Conservation (phyloP, 164 flowering plant species). For the Vitis vinifera region DNA sequence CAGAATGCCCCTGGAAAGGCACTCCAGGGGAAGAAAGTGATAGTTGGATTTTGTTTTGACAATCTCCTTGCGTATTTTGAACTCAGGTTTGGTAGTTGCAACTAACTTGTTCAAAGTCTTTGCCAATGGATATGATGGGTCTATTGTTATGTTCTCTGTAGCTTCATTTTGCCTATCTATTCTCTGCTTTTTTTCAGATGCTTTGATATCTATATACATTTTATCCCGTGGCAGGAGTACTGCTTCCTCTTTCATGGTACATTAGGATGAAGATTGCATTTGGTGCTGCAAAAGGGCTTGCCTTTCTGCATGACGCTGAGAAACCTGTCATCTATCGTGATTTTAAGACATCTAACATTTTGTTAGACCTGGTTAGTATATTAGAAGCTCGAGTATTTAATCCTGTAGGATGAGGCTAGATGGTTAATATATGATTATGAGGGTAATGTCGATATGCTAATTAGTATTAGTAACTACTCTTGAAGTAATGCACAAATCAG, state of each 20-base stretch:
- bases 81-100: too few relatives aligned
- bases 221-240: slow-evolving; percentile 54
- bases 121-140: not conserved
- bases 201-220: not conserved
- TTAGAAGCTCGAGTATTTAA: not conserved
- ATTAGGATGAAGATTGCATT: slow-evolving; percentile 78
- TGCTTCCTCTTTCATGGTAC: slow-evolving; percentile 82
- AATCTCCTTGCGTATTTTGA: too few relatives aligned
- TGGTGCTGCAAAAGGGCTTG: slow-evolving; percentile 97
- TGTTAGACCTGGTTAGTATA: slow-evolving; percentile 68
- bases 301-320: slow-evolving; percentile 91
- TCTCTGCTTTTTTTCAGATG: not conserved
- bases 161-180: not conserved
- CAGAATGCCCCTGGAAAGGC: too few relatives aligned
- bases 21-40: too few relatives aligned
- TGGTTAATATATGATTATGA: too few relatives aligned
- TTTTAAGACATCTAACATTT: slow-evolving; percentile 90
- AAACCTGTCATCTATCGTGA: slow-evolving; percentile 92
- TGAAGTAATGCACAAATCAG: too few relatives aligned
- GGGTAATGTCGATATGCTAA: too few relatives aligned
- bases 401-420: too few relatives aligned
- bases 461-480: too few relatives aligned
- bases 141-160: not conserved
- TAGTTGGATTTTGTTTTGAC: too few relatives aligned
- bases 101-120: too few relatives aligned